A percentile compares a stretch with the other conserved stretches of the same genome.
These are phyloP conservation scores for Excoecaria agallocha DNA, from an alignment of 345 rosid genomes.

Conservation along the genomic window DNA sequence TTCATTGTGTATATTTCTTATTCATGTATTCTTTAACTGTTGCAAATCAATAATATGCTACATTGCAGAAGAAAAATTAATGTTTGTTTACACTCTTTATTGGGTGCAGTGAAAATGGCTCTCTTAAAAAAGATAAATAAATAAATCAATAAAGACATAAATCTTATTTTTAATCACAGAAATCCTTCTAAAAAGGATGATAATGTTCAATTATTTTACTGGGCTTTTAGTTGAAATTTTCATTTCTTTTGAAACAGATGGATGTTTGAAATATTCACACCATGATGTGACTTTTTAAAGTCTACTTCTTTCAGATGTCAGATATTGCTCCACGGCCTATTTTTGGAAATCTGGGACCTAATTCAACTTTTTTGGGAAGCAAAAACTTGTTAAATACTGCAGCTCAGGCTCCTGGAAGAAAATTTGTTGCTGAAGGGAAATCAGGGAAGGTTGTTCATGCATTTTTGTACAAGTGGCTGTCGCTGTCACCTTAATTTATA, in stretches of 20 bases:
- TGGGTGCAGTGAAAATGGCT: not conserved
- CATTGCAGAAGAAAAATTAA: not conserved
- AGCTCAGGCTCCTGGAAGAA: not conserved
- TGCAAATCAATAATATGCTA: not conserved
- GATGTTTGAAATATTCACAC: not conserved
- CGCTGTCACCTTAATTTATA: not conserved
- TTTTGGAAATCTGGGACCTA: not conserved
- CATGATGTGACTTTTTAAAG: not conserved
- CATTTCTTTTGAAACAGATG: not conserved
- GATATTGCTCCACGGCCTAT: not conserved
- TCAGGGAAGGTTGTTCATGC: constrained; percentile 12
- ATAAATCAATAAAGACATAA: too few species aligned
- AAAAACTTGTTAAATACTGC: not conserved
- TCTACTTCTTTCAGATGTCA: not conserved
- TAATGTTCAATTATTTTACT: not conserved
- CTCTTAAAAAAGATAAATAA: not conserved
- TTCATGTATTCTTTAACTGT: not conserved
- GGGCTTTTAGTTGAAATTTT: not conserved
- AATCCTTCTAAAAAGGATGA: not conserved
- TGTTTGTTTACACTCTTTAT: not conserved
- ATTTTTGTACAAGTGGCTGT: not conserved
- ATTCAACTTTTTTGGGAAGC: not conserved
- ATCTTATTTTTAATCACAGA: not conserved
- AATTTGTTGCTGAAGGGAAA: constrained; percentile 7
- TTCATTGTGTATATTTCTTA: not conserved